These are phyloP conservation scores for Ploettnerulaceae sp. DNA, from an alignment of 2,329 filamentous ascomycete genomes.

Conservation along the genomic window DNA sequence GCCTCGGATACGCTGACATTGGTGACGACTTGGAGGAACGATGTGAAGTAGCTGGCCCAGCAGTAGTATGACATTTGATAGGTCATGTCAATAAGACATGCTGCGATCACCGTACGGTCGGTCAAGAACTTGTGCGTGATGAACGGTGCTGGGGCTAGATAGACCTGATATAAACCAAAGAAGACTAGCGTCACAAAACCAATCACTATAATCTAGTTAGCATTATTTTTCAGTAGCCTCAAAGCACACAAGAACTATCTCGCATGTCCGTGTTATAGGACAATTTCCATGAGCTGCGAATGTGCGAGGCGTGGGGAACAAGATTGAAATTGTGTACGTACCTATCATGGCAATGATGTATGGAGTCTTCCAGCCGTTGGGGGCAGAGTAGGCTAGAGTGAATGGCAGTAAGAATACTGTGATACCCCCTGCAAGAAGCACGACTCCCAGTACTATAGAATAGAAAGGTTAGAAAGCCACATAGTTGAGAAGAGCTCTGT, in stretches of 20 bases:
- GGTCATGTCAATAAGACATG: slow-evolving; percentile 21
- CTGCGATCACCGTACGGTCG: slow-evolving; percentile 34
- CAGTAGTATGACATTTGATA: slow-evolving; percentile 44
- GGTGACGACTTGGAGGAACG: slow-evolving; percentile 53
- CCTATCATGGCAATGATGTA: slow-evolving; percentile 26
- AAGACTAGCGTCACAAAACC: slow-evolving; percentile 19
- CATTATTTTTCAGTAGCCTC: too few species aligned
- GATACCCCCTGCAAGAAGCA: slow-evolving; percentile 55
- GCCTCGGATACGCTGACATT: slow-evolving; percentile 24
- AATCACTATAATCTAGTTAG: too few species aligned
- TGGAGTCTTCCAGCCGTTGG: slow-evolving; percentile 18
- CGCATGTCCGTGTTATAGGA: too few species aligned
- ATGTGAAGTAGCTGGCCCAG: slow-evolving; percentile 51
- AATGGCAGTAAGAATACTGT: slow-evolving; percentile 50
- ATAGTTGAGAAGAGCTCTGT: not conserved
- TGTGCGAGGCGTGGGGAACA: too few species aligned
- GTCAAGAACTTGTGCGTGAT: slow-evolving; percentile 18
- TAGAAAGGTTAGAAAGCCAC: slow-evolving; percentile 32
- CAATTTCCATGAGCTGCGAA: too few species aligned
- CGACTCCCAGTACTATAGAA: slow-evolving; percentile 34
- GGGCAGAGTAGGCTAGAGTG: slow-evolving; percentile 23
- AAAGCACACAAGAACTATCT: too few species aligned
- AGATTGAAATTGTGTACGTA: too few species aligned
- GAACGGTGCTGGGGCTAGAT: slow-evolving; percentile 32
- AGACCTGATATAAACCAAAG: slow-evolving; percentile 34